Conservation (phyloP, 2,329 filamentous ascomycete genomes). For the Fusarium lateritium region DNA sequence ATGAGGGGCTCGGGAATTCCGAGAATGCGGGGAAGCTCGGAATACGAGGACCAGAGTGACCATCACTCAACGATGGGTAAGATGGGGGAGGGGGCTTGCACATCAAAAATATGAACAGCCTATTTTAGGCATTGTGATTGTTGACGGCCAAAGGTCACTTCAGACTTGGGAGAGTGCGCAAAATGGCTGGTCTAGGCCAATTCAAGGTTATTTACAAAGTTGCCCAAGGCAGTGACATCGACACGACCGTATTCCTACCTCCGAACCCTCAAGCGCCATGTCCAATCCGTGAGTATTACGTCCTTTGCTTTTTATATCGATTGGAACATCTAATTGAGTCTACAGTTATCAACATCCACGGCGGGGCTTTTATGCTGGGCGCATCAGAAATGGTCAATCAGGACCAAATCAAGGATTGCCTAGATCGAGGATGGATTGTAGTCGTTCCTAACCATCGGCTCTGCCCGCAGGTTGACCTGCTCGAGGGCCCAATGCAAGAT, state of each 20-base stretch:
- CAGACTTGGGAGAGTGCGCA: not conserved
- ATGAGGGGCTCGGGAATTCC: constrained; percentile 12
- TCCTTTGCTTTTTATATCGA: rapidly evolving
- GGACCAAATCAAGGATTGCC: constrained; percentile 11
- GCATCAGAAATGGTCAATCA: constrained; percentile 23
- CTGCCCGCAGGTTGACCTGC: constrained; percentile 8
- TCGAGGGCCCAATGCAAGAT: constrained; percentile 11
- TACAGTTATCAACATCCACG: constrained; percentile 16
- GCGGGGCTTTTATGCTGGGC: constrained; percentile 22
- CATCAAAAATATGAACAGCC: constrained; percentile 3
- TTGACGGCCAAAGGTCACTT: not conserved
- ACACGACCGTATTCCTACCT: constrained; percentile 3
- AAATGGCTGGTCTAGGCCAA: not conserved
- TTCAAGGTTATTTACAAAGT: constrained; percentile 16
- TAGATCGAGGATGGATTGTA: constrained; percentile 10
- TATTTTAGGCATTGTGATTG: not conserved
- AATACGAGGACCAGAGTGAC: not conserved
- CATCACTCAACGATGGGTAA: not conserved
- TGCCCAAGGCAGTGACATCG: constrained; percentile 4
- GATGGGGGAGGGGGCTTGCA: too few relatives aligned
- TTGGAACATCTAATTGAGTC: not conserved
- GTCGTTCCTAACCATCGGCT: constrained; percentile 6
- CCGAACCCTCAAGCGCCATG: not conserved
- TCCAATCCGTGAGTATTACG: not conserved
- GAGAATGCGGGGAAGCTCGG: constrained; percentile 9